Evolutionary conservation across 495 filamentous ascomycete genomes (phyloP), one percentile per base, ranked within the genome.

Genomic region (Penicillium ucsense): DNA sequence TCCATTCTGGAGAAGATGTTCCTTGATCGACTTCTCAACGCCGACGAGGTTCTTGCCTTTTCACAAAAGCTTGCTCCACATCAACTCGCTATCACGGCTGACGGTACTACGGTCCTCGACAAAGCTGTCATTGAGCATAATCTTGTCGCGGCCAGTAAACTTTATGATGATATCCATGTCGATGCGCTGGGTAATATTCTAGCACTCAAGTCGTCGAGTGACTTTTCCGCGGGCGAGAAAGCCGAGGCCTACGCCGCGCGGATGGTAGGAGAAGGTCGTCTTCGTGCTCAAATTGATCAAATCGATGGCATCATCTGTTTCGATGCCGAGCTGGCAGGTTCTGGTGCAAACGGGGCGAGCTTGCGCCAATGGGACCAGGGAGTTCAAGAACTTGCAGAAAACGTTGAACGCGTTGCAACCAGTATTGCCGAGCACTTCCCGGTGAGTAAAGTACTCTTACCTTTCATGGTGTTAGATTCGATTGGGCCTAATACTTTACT

Each of bases 1-100:
- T 74, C 78, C 37, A 96, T 98, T 45, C 72, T 98, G 20, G 94
- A 97, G 73, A 97, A 97, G 70, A 96, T 98, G 80, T 94, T 94
- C 62, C 77, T 98, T 30, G 89, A 97, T 65, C 80, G 92, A 4
- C 72, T 98, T 3, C 73, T 98, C 9, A 77, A 75, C 6, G 78
- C 84, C 3, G 79, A 77, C 12, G 92, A 98, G 65, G 89, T 96
- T 11, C 77, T 78, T 8, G 84, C 86, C 38, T 98, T 98, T 57
- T 82, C 89, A 0, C 71, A 85, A 47, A 83, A 81, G 9, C 75
- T 98, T 20, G 75, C 78, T 28, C 84, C 86, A 8, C 92, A 98
- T 64, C 92, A 98, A 67, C 79, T 95, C 0, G 92, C 92, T 27
- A 76, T 76, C 38, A 95, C 88, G 2, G 74, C 84, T 3, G 92